A percentile compares a stretch with the other conserved stretches of the same genome.
phyloP scores from a whole-genome alignment of 2,329 filamentous ascomycete species.

The Fonsecaea monophora region DNA sequence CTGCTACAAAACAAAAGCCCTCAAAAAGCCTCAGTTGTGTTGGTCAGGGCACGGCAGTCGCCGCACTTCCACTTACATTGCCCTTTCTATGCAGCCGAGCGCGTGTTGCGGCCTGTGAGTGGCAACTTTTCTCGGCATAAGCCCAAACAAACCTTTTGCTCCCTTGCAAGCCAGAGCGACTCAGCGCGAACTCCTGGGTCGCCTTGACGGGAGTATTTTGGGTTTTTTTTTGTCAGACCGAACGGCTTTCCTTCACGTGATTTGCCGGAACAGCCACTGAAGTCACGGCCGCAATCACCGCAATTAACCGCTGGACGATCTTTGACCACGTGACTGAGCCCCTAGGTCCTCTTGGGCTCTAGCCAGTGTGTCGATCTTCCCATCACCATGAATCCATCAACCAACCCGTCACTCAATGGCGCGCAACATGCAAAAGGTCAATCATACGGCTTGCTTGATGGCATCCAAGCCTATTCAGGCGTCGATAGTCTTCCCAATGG shows the following conservation, averaged over 20 bases:
- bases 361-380: background rate
- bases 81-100: constrained; percentile 31
- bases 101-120: constrained; percentile 35
- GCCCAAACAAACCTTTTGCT: constrained; percentile 21
- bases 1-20: constrained; percentile 1
- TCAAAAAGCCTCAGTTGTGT: constrained; percentile 12
- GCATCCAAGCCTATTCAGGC: constrained; percentile 30
- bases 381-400: constrained; percentile 32
- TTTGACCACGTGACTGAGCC: constrained; percentile 15
- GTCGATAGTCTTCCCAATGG: constrained; percentile 25
- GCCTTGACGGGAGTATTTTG: background rate
- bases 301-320: constrained; percentile 5
- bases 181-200: background rate
- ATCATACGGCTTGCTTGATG: constrained; percentile 32
- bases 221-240: constrained; percentile 8
- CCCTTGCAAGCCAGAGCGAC: constrained; percentile 1
- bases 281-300: no score
- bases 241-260: background rate
- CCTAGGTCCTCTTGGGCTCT: background rate
- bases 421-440: constrained; percentile 27
- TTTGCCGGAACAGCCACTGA: background rate
- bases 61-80: constrained; percentile 12
- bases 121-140: constrained; percentile 35
- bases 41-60: constrained; percentile 16
- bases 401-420: constrained; percentile 29